These are phyloP conservation scores for Aurantiochytrium sp. DNA, from an alignment of 108 stramenopile genomes.

Conservation along the genomic window DNA sequence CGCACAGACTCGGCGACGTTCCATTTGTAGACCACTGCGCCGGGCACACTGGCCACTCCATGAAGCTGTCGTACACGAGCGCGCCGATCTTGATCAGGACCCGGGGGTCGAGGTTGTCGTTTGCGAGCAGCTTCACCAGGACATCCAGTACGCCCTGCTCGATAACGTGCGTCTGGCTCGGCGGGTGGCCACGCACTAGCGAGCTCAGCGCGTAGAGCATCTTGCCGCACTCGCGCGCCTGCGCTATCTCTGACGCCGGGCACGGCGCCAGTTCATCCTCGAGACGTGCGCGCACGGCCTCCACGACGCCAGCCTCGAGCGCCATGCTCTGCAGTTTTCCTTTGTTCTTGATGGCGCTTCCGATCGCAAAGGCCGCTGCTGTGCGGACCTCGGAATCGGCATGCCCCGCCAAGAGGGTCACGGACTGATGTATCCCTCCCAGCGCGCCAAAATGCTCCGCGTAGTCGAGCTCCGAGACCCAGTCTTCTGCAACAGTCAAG, in stretches of 20 bases:
- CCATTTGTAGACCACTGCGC: neutral
- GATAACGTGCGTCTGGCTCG: neutral
- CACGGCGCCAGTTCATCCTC: neutral
- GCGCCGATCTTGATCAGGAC: neutral
- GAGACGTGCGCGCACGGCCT: neutral
- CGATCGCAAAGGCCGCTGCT: neutral
- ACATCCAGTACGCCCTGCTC: neutral
- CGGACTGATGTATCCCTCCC: neutral
- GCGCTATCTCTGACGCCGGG: neutral
- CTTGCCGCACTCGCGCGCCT: neutral
- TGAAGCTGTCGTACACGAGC: neutral
- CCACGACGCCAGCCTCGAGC: neutral
- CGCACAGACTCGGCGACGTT: neutral
- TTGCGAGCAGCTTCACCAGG: neutral
- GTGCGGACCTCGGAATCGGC: neutral
- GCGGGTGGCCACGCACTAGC: neutral
- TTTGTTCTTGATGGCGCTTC: constrained; percentile 15
- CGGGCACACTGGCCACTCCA: neutral
- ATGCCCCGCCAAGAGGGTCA: neutral
- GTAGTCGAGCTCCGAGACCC: neutral
- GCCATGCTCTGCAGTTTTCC: neutral
- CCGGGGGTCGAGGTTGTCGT: neutral
- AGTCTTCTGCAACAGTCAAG: neutral
- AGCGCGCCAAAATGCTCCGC: neutral
- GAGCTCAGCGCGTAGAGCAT: constrained; percentile 3